Evolutionary conservation across 345 rosid genomes (phyloP).

Genomic region (Heritiera littoralis): DNA sequence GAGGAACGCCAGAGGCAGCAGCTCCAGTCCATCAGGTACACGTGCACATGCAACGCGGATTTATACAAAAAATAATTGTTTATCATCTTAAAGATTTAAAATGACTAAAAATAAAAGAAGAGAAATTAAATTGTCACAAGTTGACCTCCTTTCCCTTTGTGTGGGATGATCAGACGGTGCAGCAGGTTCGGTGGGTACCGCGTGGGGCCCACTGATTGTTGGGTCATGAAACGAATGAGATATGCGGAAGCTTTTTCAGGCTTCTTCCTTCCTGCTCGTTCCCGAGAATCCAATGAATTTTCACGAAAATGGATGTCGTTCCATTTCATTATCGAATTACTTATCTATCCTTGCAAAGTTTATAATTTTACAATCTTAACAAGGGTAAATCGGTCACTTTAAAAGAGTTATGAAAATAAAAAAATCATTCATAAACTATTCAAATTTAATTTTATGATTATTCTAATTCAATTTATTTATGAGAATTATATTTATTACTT

Average conservation of each 20-base stretch:
- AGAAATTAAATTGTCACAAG: neutral
- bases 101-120: neutral
- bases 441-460: too few species aligned
- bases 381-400: neutral
- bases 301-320: neutral
- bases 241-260: neutral
- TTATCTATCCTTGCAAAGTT: neutral
- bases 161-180: neutral
- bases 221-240: neutral
- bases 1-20: slow-evolving; percentile 81
- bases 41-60: neutral
- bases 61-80: too few species aligned
- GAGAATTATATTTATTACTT: too few species aligned
- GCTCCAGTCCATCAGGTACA: slow-evolving; percentile 89
- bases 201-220: neutral
- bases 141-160: neutral
- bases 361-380: neutral
- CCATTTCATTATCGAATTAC: neutral
- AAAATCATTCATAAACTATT: too few species aligned
- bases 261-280: neutral
- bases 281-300: neutral
- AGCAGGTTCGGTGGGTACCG: neutral
- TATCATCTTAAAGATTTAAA: neutral
- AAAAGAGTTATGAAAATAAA: too few species aligned
- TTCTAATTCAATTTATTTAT: too few species aligned